Conservation (phyloP, 805 yeast species). For the Komagataella populi region DNA sequence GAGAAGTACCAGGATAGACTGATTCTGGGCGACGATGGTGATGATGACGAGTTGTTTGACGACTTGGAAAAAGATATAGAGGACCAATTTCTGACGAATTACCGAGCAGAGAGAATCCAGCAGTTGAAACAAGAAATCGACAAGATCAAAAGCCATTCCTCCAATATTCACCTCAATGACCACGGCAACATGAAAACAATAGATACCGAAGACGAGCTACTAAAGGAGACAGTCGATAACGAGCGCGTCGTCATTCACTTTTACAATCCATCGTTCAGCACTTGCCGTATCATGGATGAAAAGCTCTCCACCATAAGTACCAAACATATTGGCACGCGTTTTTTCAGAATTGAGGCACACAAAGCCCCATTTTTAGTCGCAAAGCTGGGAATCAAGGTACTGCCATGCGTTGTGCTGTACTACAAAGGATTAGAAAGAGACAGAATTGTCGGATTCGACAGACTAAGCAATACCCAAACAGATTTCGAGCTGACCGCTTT, state of each 20-base stretch:
- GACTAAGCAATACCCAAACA: conserved; percentile 6
- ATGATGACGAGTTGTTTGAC: conserved; percentile 31
- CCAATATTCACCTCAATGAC: conserved; percentile 17
- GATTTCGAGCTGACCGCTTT: not conserved
- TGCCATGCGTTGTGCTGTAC: conserved; percentile 61
- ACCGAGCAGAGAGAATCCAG: conserved; percentile 51
- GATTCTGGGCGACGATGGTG: conserved; percentile 11
- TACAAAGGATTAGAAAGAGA: conserved; percentile 43
- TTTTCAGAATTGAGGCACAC: conserved; percentile 43
- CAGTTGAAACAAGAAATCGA: conserved; percentile 34
- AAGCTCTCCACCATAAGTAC: conserved; percentile 32
- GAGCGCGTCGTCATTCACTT: conserved; percentile 44
- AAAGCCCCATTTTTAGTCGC: conserved; percentile 62
- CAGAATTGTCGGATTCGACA: conserved; percentile 58
- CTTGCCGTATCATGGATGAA: conserved; percentile 47
- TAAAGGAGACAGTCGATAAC: conserved; percentile 31
- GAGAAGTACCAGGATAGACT: conserved; percentile 31
- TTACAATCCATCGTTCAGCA: conserved; percentile 42
- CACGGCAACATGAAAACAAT: conserved; percentile 30
- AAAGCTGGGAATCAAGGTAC: conserved; percentile 45
- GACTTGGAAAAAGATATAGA: conserved; percentile 33
- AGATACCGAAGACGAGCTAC: conserved; percentile 39
- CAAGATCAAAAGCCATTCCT: conserved; percentile 17
- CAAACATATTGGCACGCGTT: conserved; percentile 41
- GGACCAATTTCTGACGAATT: conserved; percentile 20